These are phyloP conservation scores for Amanita subjunquillea DNA, from an alignment of 768 basidiomycete genomes.

Conservation along the genomic window DNA sequence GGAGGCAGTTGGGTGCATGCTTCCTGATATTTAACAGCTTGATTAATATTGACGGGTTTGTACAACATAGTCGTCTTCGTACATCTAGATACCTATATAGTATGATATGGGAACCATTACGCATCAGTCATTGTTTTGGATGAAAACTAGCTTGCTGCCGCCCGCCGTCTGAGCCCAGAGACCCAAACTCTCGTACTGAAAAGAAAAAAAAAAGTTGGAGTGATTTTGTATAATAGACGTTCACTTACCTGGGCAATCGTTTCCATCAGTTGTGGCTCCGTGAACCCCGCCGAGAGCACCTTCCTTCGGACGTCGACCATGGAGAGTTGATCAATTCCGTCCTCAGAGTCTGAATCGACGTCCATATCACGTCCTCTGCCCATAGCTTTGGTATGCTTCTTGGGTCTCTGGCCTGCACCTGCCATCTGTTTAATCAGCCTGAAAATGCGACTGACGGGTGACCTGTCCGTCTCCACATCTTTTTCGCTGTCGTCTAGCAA, in stretches of 20 bases:
- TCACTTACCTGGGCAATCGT: conserved; percentile 66
- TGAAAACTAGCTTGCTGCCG: conserved; percentile 71
- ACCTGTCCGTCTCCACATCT: conserved; percentile 64
- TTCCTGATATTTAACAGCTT: conserved; percentile 13
- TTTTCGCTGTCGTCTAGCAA: conserved; percentile 71
- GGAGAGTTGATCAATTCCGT: conserved; percentile 61
- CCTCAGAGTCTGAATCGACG: conserved; percentile 58
- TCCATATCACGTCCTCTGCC: conserved; percentile 61
- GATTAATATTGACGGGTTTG: background rate
- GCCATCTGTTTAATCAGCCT: conserved; percentile 87
- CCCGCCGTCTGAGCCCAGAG: conserved; percentile 79
- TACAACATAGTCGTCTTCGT: conserved; percentile 5
- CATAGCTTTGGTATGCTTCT: conserved; percentile 46
- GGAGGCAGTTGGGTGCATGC: conserved; percentile 76
- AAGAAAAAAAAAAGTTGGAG: conserved; percentile 9
- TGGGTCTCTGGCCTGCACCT: conserved; percentile 24
- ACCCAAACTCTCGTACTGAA: conserved; percentile 80
- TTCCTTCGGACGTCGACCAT: conserved; percentile 85
- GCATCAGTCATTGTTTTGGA: conserved; percentile 14
- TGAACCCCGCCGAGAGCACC: conserved; percentile 80
- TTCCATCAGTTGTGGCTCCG: conserved; percentile 83
- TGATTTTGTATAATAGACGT: background rate
- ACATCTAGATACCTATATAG: conserved; percentile 7
- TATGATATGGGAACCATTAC: conserved; percentile 2
- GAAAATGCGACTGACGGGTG: conserved; percentile 77